phyloP scores from a whole-genome alignment of 306 rosid species.

The Arachis stenosperma region DNA sequence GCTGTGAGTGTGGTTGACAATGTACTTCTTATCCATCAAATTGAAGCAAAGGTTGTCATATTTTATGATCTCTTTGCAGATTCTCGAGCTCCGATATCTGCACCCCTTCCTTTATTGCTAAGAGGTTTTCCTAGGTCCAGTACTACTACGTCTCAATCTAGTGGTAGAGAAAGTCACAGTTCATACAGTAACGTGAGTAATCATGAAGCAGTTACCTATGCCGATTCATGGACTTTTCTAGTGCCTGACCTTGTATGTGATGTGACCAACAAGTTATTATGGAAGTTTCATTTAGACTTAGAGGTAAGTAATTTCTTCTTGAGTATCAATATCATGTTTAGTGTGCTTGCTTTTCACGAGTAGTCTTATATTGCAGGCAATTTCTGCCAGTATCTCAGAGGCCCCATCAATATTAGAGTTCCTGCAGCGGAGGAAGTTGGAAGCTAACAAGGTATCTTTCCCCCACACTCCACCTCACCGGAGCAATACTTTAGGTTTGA shows the following conservation, averaged over 20 bases:
- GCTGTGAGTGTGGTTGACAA: constrained; percentile 92
- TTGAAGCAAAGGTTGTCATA: constrained; percentile 95
- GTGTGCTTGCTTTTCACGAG: constrained; percentile 34
- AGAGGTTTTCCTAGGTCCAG: constrained; percentile 78
- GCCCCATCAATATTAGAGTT: constrained; percentile 88
- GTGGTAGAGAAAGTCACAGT: constrained; percentile 64
- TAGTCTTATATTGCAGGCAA: constrained; percentile 62
- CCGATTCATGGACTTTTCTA: constrained; percentile 80
- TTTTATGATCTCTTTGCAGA: constrained; percentile 88
- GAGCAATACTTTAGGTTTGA: constrained; percentile 25
- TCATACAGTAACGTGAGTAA: constrained; percentile 55
- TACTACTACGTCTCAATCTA: constrained; percentile 52
- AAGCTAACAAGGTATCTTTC: constrained; percentile 69
- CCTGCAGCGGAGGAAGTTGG: constrained; percentile 91
- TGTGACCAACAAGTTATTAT: constrained; percentile 64
- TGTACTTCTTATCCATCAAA: constrained; percentile 92
- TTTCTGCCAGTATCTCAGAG: constrained; percentile 96
- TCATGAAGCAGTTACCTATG: constrained; percentile 63
- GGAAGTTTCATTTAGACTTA: constrained; percentile 88
- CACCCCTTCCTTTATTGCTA: constrained; percentile 88
- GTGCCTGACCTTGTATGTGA: constrained; percentile 90
- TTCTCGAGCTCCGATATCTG: constrained; percentile 92
- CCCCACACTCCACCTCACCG: background rate
- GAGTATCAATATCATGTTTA: constrained; percentile 13
- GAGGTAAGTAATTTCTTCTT: constrained; percentile 62